Base-by-base conservation (phyloP, 805 yeast genomes). In the Sugiyamaella mastotermitis region DNA sequence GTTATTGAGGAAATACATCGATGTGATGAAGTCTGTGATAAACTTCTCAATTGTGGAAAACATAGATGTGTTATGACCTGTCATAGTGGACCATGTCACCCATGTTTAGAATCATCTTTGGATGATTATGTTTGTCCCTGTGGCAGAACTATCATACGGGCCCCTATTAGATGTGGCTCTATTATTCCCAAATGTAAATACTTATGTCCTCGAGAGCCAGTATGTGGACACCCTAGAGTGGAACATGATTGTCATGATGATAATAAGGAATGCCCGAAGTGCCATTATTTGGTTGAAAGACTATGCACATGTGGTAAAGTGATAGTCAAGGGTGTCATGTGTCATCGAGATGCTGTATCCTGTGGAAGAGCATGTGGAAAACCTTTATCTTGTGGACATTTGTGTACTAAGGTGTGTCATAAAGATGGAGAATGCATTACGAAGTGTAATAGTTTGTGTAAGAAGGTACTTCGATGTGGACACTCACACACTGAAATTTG, bases 101-200 rank as follows among this genome's bases (percentile, higher is more conserved):
- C 87, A 9, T 85, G 95, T 56, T 56, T 83, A 34, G 94, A 84
- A 52, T 79, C 90, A 4, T 71, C 82, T n/a, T 74, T 78, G 28
- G 85, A 83, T 14, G 95, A 85, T 55, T 62, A 83, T 48, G 72
- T 76, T 2, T 85, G 95, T 53, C 71, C 80, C 34, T 85, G 95
- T 64, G 94, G 95, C 2, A 68, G 71, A 46, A 85, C 95, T 0
- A 71, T 82, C 3, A 67, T 85, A 4, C 71, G 69, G 15, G 95
- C 94, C 0, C 95, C 95, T 0, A 85, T 84, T 7, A 64, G 95
- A 47, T 85, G 95, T 62, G 95, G 95, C 10, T 74, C 84, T 0
- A 66, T 60, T 31, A 55, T 83, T 23, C 81, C 81, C 3, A 68
- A 67, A 8, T 85, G 95, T 60, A 66, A 64, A 17, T 69, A 73